Evolutionary conservation across 176 grass and related monocot genomes (phyloP), one percentile per base, ranked within the genome.

Genomic region (Themeda triandra): DNA sequence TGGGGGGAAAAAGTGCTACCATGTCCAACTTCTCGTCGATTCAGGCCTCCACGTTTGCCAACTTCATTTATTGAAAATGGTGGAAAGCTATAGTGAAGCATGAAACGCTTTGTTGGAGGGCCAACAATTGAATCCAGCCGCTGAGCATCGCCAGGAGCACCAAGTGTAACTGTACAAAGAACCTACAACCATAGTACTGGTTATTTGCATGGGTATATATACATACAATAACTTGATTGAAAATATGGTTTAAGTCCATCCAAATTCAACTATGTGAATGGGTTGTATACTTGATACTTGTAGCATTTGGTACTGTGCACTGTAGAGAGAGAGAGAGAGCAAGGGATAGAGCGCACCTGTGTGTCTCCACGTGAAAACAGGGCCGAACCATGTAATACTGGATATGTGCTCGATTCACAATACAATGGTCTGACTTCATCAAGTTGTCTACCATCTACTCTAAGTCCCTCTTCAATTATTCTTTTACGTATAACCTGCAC

Each of bases 21-120:
- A 82, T 99, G 96, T 54, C 96, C 96, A 86, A 99, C 96, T 95
- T 99, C 96, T 41, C 96, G 88, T 33, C 96, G 90, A 83, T 99
- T 99, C 64, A 99, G 83, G 46, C 93, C 93, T 35, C 93, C 93
- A 62, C 88, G 91, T 80, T 99, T 96, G 13, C 48, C 91, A 67
- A 99, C 96, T 88, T 99, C 96, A 78, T 96, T 92, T 71, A 99
- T 99, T 73, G 96, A 99, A 85, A 96, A 99, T 75, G 96, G 91
- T 68, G 96, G 96, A 83, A 99, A 99, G 35, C 87, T 96, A 58
- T 99, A 99, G 82, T 99, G 96, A 87, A 99, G 93, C 96, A 99
- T 99, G 89, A 99, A 99, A 56, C 93, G 88, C 75, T 99, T 99
- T 79, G 89, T 94, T 80, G 96, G 93, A 63, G 96, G 96, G 30